Conservation (phyloP, 805 yeast genomes). For the Yamadazyma tumulicola region DNA sequence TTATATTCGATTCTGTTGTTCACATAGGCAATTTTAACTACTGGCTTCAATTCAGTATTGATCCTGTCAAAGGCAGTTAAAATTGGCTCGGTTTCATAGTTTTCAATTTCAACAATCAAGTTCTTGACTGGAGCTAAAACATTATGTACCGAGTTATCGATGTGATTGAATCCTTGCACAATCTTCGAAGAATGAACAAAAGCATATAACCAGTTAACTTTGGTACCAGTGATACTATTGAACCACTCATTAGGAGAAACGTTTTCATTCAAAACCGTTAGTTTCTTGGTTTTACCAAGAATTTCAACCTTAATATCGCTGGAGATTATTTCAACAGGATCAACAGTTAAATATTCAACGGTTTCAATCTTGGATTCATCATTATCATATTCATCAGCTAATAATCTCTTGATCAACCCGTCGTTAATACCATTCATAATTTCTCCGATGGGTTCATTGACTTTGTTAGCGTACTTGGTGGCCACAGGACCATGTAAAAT, state of each 20-base stretch:
- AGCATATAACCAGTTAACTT: conserved; percentile 87
- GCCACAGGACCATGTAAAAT: conserved; percentile 98
- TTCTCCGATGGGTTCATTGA: conserved; percentile 89
- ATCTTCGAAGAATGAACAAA: conserved; percentile 73
- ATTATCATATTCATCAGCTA: conserved; percentile 66
- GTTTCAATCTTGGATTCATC: conserved; percentile 75
- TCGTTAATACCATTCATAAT: conserved; percentile 86
- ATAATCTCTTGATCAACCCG: conserved; percentile 73
- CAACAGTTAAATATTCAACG: conserved; percentile 85
- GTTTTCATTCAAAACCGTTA: conserved; percentile 38
- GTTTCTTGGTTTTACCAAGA: conserved; percentile 27
- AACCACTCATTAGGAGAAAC: conserved; percentile 57
- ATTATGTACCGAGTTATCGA: conserved; percentile 72
- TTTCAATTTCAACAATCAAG: conserved; percentile 56
- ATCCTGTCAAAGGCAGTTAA: conserved; percentile 67
- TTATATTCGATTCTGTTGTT: conserved; percentile 60
- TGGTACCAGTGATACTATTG: conserved; percentile 71
- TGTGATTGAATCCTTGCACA: conserved; percentile 82
- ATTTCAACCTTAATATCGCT: conserved; percentile 30
- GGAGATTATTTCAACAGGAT: conserved; percentile 23
- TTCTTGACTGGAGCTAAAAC: conserved; percentile 72
- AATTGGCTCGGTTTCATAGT: conserved; percentile 44
- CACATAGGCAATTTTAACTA: conserved; percentile 49
- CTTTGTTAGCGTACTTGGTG: conserved; percentile 81
- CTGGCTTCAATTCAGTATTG: conserved; percentile 66